Evolutionary conservation across 805 yeast species (phyloP).

Genomic region (Yarrowia osloensis): DNA sequence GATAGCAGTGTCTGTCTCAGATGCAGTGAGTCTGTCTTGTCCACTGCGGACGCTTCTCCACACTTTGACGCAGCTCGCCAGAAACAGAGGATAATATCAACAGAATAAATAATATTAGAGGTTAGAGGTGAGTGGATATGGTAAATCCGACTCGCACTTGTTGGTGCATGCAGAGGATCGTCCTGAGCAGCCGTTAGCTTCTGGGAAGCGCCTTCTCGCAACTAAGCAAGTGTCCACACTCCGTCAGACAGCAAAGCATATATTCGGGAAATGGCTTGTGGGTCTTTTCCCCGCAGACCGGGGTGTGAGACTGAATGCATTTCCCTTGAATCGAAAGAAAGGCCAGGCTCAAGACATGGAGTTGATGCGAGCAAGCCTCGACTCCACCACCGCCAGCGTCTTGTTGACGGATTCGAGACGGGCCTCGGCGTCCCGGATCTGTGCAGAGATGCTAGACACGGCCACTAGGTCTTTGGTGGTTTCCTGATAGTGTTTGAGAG

Average conservation of each 20-base stretch:
- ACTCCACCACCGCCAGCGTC: constrained; percentile 33
- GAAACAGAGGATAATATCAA: no score
- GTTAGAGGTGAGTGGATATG: no score
- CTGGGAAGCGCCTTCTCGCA: no score
- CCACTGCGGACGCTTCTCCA: no score
- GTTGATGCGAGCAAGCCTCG: constrained; percentile 31
- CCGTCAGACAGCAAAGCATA: neutral
- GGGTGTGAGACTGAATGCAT: neutral
- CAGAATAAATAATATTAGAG: no score
- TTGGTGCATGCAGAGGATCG: neutral
- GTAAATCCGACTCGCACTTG: no score
- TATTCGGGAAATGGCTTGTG: constrained; percentile 22
- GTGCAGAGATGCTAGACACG: constrained; percentile 10
- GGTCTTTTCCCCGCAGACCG: constrained; percentile 14
- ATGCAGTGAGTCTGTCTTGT: no score
- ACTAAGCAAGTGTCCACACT: neutral
- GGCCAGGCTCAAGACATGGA: neutral
- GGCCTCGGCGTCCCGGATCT: constrained; percentile 29
- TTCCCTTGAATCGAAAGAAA: no score
- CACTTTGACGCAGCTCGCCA: neutral
- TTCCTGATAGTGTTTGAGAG: constrained; percentile 10
- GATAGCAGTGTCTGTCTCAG: no score
- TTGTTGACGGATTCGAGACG: constrained; percentile 32
- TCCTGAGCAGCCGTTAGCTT: neutral
- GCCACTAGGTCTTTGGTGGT: constrained; percentile 15